Conservation (phyloP, 208 protist genomes). For the Crithidia acanthocephali region DNA sequence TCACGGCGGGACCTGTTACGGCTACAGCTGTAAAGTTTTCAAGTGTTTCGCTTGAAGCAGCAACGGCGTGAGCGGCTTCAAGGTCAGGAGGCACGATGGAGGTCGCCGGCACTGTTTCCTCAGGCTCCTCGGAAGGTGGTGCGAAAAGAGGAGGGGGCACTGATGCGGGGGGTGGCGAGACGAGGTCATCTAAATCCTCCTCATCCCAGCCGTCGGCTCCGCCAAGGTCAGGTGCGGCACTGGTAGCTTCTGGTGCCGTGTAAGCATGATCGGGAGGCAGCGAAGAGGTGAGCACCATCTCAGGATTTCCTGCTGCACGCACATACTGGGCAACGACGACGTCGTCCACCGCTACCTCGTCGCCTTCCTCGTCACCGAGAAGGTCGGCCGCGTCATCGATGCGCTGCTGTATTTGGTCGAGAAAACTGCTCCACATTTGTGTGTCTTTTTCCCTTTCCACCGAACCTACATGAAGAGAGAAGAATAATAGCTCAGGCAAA, state of each 20-base stretch:
- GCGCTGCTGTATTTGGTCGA: slow-evolving; percentile 73
- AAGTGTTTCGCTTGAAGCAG: background rate
- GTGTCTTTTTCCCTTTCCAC: background rate
- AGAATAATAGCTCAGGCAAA: no score
- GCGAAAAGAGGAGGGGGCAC: background rate
- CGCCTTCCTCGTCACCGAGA: slow-evolving; percentile 47
- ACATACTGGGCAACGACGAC: background rate
- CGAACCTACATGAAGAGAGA: background rate
- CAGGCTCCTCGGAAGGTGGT: background rate
- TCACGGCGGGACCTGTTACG: background rate
- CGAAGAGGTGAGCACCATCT: background rate
- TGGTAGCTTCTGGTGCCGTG: background rate
- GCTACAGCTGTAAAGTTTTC: background rate
- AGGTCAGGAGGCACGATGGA: background rate
- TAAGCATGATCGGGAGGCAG: background rate
- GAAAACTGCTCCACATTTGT: slow-evolving; percentile 63
- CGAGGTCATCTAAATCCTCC: slow-evolving; percentile 10
- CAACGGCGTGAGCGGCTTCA: background rate
- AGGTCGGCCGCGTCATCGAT: slow-evolving; percentile 65
- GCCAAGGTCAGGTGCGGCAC: background rate
- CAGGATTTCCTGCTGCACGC: background rate
- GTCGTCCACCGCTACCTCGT: slow-evolving; percentile 24
- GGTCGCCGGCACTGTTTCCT: background rate
- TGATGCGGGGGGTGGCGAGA: background rate
- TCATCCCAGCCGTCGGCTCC: slow-evolving; percentile 7